phyloP scores from a whole-genome alignment of 169 alveolate species.

The Haemoproteus tartakovskyi region DNA sequence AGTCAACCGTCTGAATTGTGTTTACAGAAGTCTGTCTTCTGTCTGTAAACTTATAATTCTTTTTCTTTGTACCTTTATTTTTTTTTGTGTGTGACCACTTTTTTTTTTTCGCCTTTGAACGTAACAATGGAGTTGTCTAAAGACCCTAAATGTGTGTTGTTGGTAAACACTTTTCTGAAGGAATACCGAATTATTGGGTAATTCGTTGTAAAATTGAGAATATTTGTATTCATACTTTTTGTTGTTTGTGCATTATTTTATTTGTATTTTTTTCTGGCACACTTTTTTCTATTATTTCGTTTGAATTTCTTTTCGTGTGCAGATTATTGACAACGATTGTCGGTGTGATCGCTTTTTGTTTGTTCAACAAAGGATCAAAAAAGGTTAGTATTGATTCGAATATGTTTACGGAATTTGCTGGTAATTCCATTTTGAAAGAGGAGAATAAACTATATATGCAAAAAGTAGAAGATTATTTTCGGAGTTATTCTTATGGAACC shows the following conservation, averaged over 20 bases:
- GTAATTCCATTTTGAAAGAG: conserved; percentile 27
- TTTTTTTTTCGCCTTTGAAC: neutral
- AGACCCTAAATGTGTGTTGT: conserved; percentile 27
- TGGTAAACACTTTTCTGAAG: conserved; percentile 11
- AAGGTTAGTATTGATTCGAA: conserved; percentile 43
- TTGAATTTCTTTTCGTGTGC: neutral
- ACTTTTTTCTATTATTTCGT: neutral
- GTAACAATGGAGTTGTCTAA: conserved; percentile 57
- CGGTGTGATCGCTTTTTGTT: conserved; percentile 29
- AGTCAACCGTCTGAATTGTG: conserved; percentile 4
- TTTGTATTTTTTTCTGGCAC: neutral
- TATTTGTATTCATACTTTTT: too few species aligned
- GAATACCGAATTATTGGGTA: conserved; percentile 46
- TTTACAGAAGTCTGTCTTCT: neutral
- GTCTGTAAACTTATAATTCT: too few species aligned
- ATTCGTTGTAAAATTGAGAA: too few species aligned
- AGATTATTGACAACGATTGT: conserved; percentile 13
- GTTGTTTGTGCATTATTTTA: neutral
- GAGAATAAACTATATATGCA: conserved; percentile 20
- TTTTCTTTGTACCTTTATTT: neutral
- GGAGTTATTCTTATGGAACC: conserved; percentile 8
- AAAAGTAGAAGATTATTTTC: conserved; percentile 10
- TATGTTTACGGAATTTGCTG: conserved; percentile 36
- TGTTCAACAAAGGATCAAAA: conserved; percentile 19
- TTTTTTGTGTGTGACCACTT: neutral